Conservation (phyloP, 164 flowering plant genomes). For the Macadamia integrifolia region DNA sequence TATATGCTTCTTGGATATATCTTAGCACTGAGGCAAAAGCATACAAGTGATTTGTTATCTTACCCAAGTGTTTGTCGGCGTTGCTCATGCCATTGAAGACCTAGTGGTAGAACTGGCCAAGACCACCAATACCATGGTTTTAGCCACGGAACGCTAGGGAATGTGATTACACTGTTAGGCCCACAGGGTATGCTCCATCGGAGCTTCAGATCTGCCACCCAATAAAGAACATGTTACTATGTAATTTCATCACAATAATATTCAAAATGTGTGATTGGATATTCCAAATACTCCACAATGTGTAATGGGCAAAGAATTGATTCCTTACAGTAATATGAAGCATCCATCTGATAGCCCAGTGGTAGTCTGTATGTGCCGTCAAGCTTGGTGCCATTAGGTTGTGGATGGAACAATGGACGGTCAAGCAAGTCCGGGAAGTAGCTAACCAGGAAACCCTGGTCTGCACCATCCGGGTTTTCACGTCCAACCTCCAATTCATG, state of each 20-base stretch:
- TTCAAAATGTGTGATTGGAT: too few relatives aligned
- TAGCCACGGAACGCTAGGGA: conserved; percentile 65
- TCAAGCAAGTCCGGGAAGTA: conserved; percentile 68
- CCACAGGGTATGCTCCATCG: conserved; percentile 75
- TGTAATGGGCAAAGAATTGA: not conserved
- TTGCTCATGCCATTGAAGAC: conserved; percentile 60
- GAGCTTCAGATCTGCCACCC: conserved; percentile 48
- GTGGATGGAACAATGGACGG: conserved; percentile 59
- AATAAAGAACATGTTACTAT: not conserved
- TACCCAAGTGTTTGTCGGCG: conserved; percentile 62
- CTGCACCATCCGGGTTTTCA: conserved; percentile 66
- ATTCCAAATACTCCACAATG: not conserved
- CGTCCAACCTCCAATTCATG: conserved; percentile 40
- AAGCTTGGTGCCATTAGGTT: conserved; percentile 44
- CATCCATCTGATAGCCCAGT: conserved; percentile 84
- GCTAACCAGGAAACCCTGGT: conserved; percentile 61
- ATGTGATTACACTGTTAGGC: conserved; percentile 73
- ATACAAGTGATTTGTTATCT: not conserved
- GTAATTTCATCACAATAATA: not conserved
- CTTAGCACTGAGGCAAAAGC: too few relatives aligned
- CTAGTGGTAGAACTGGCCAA: conserved; percentile 73
- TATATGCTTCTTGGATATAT: too few relatives aligned
- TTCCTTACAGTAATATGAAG: conserved; percentile 63
- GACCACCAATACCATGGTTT: conserved; percentile 96
- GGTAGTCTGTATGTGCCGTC: conserved; percentile 62